Evolutionary conservation across 1,139 yeast genomes (phyloP).

Genomic region (Candida sanyaensis): DNA sequence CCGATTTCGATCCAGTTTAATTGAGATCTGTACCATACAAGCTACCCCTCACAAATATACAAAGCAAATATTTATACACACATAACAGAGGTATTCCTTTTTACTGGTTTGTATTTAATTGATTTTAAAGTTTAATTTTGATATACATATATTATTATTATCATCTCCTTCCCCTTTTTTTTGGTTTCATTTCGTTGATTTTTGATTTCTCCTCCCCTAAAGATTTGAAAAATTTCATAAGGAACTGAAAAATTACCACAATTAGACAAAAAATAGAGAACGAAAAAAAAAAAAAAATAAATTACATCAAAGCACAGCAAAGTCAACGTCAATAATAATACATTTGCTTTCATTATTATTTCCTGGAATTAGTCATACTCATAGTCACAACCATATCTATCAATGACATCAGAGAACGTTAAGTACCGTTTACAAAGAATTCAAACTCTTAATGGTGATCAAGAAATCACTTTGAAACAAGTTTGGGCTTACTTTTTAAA

Average conservation of each 20-base stretch:
- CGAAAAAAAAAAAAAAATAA: not conserved
- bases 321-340: not conserved
- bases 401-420: slow-evolving; percentile 13
- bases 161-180: not conserved
- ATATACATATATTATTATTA: not conserved
- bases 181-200: too few species aligned
- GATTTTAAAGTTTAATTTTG: not conserved
- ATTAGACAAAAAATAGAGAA: not conserved
- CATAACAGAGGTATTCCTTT: too few species aligned
- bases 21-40: too few species aligned
- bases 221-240: not conserved
- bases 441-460: slow-evolving; percentile 41
- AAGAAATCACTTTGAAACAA: slow-evolving; percentile 44
- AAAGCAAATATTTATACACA: too few species aligned
- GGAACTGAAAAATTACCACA: not conserved
- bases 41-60: too few species aligned
- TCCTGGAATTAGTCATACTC: too few species aligned
- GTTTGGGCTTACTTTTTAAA: slow-evolving; percentile 41
- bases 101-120: not conserved
- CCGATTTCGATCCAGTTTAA: too few species aligned
- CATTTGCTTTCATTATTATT: too few species aligned
- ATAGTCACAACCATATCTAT: not conserved
- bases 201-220: not conserved
- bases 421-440: slow-evolving; percentile 42
- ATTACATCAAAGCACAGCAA: not conserved